Evolutionary conservation across 805 yeast species (phyloP).

Genomic region (Middelhovenomyces tepae): DNA sequence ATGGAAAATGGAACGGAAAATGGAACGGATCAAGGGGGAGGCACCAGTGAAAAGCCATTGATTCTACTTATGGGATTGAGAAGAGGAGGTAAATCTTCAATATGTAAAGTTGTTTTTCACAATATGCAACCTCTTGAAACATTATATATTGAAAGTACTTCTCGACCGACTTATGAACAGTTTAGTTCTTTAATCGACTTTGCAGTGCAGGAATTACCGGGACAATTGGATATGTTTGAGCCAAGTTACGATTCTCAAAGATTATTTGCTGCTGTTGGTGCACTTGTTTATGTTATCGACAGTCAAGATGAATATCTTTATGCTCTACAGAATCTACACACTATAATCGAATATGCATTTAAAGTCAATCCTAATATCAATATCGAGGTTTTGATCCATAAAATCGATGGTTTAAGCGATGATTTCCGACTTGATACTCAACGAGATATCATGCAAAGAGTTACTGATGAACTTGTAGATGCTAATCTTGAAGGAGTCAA

Average conservation of each 20-base stretch:
- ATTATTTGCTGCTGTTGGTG: slow-evolving; percentile 74
- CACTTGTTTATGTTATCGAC: slow-evolving; percentile 89
- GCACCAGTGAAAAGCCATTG: no score
- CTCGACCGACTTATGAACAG: slow-evolving; percentile 79
- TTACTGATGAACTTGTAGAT: slow-evolving; percentile 85
- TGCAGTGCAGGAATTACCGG: slow-evolving; percentile 90
- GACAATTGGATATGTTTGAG: slow-evolving; percentile 83
- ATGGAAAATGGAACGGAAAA: no score
- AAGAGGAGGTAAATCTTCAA: slow-evolving; percentile 80
- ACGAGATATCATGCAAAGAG: slow-evolving; percentile 91
- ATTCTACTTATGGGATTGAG: no score
- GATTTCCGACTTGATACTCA: slow-evolving; percentile 92
- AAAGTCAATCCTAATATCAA: slow-evolving; percentile 76
- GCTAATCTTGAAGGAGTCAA: slow-evolving; percentile 87
- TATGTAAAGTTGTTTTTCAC: slow-evolving; percentile 91
- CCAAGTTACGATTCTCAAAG: slow-evolving; percentile 61
- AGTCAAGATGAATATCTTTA: slow-evolving; percentile 91
- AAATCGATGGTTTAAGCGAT: slow-evolving; percentile 90
- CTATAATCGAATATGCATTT: slow-evolving; percentile 81
- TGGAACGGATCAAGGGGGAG: no score
- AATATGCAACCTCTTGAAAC: slow-evolving; percentile 95
- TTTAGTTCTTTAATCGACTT: slow-evolving; percentile 78
- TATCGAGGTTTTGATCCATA: slow-evolving; percentile 89
- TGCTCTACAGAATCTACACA: slow-evolving; percentile 80
- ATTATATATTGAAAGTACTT: slow-evolving; percentile 78